Evolutionary conservation across 2,329 filamentous ascomycete species (phyloP).

Genomic region (Ceratocystiopsis sp.): DNA sequence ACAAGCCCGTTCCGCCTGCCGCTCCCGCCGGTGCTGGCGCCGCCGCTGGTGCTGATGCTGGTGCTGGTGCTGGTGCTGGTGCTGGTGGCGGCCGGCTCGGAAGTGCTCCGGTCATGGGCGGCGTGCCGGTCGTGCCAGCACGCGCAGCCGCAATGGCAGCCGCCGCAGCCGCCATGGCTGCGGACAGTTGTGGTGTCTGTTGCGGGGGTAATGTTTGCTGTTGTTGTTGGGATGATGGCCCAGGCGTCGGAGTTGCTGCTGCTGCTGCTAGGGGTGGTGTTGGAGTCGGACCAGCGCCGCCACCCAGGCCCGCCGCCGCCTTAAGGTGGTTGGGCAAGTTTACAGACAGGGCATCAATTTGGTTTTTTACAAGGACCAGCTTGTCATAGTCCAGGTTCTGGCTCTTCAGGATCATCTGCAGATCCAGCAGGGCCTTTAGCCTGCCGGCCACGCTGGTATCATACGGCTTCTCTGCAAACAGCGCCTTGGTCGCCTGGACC

Average conservation of each 20-base stretch:
- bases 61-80: conserved; percentile 4
- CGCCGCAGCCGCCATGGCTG: conserved; percentile 6
- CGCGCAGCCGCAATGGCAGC: conserved; percentile 11
- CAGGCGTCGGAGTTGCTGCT: conserved; percentile 4
- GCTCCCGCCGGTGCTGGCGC: conserved; percentile 11
- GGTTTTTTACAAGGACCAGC: conserved; percentile 67
- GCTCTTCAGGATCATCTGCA: conserved; percentile 64
- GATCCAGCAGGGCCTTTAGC: conserved; percentile 68
- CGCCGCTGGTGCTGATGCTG: conserved; percentile 20
- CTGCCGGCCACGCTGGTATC: conserved; percentile 62
- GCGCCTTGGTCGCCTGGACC: conserved; percentile 53
- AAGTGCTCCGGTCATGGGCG: conserved; percentile 11
- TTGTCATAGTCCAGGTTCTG: conserved; percentile 67
- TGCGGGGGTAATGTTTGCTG: too few species aligned
- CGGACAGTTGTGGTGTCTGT: conserved; percentile 1
- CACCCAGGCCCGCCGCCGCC: conserved; percentile 14
- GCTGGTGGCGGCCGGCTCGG: conserved; percentile 9
- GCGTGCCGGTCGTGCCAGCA: too few species aligned
- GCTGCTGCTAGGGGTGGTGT: conserved; percentile 19
- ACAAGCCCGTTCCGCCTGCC: conserved; percentile 17
- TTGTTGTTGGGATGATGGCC: neutral
- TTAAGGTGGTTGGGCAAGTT: conserved; percentile 33
- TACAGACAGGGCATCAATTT: conserved; percentile 63
- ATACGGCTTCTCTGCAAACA: conserved; percentile 59
- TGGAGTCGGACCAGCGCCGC: conserved; percentile 12